A percentile compares a stretch with the other conserved stretches of the same genome.
Conservation (phyloP, 2,329 filamentous ascomycete genomes). For the Nemania abortiva region DNA sequence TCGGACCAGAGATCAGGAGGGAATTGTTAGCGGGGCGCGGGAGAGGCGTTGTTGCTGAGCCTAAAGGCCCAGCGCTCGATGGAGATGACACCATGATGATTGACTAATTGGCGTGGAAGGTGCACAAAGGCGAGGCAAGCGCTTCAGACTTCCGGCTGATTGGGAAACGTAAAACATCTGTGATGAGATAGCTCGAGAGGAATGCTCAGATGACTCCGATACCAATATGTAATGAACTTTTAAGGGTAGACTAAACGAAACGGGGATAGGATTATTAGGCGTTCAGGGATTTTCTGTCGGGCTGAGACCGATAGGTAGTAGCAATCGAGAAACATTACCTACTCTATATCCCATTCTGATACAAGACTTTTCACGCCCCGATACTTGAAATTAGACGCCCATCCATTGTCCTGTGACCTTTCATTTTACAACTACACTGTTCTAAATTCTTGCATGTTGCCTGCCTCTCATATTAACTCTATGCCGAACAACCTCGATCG, state of each 20-base stretch:
- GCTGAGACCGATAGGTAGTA: neutral
- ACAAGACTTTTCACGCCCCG: neutral
- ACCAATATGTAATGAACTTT: constrained; percentile 34
- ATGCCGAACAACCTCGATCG: neutral
- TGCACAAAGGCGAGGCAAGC: neutral
- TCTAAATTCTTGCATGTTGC: neutral
- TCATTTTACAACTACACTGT: constrained; percentile 16
- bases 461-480: constrained; percentile 3
- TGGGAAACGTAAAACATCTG: too few species aligned
- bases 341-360: neutral
- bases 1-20: constrained; percentile 89
- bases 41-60: constrained; percentile 78
- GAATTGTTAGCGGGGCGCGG: constrained; percentile 91
- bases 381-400: neutral
- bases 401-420: neutral
- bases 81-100: constrained; percentile 95
- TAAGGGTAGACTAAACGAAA: constrained; percentile 23
- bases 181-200: neutral
- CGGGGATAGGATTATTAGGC: constrained; percentile 14
- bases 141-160: neutral
- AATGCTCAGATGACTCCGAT: constrained; percentile 17
- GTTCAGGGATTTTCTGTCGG: constrained; percentile 14
- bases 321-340: constrained; percentile 1
- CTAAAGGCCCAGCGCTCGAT: constrained; percentile 66
- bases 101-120: constrained; percentile 52